phyloP scores from a whole-genome alignment of 306 rosid genomes.

The Biancaea sappan region DNA sequence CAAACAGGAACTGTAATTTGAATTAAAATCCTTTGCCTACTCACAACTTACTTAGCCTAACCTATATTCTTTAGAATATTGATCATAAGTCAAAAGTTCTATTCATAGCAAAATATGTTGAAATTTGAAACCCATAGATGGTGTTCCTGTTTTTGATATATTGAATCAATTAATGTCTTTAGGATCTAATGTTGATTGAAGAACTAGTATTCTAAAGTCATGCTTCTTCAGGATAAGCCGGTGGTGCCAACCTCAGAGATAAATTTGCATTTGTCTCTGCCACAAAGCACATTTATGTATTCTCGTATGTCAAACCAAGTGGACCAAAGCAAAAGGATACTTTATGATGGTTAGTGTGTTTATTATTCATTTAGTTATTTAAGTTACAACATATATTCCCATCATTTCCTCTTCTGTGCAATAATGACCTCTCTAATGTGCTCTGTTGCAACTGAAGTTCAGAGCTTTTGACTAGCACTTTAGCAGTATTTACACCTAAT shows the following conservation, averaged over 20 bases:
- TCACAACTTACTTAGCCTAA: slow-evolving; percentile 7
- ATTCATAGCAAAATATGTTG: slow-evolving; percentile 30
- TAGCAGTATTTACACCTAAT: not conserved
- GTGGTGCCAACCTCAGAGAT: slow-evolving; percentile 65
- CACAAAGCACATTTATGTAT: slow-evolving; percentile 56
- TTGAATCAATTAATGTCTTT: slow-evolving; percentile 57
- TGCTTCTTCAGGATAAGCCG: slow-evolving; percentile 93
- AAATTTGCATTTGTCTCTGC: slow-evolving; percentile 53
- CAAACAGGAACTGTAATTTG: slow-evolving; percentile 1
- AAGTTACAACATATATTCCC: not conserved
- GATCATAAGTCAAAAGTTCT: slow-evolving; percentile 23
- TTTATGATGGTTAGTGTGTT: slow-evolving; percentile 69
- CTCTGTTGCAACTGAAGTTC: not conserved
- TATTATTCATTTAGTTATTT: not conserved
- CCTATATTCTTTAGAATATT: slow-evolving; percentile 20
- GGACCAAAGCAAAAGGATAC: slow-evolving; percentile 55
- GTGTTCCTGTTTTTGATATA: slow-evolving; percentile 49
- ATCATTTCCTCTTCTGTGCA: not conserved
- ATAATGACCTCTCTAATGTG: too few species aligned
- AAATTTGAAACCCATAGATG: slow-evolving; percentile 36
- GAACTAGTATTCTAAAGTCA: slow-evolving; percentile 79
- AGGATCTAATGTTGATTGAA: slow-evolving; percentile 74
- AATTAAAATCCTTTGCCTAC: slow-evolving; percentile 3
- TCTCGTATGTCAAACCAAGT: slow-evolving; percentile 52
- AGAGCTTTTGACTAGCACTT: not conserved